Base-by-base conservation (phyloP, 305 asterid genomes). In the Solanum hybrid region DNA sequence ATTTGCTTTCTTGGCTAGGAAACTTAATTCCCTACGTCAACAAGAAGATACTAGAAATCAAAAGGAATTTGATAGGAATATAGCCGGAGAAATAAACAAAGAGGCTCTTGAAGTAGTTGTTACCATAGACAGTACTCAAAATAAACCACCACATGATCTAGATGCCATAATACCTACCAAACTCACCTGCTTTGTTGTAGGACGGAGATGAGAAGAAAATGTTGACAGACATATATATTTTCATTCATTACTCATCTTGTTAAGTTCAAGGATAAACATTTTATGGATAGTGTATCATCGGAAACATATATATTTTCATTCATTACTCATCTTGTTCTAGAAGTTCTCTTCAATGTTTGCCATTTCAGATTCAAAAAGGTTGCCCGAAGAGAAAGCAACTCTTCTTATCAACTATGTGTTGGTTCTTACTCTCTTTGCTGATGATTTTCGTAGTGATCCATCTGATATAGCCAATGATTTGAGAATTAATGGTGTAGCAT, bases 241-340 rank as follows among this genome's bases (percentile, higher is more conserved):
- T 94, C 99, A 2, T 97, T 93, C 89, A 94, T 97, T 66, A 94
- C 96, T 31, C 98, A 96, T 92, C 98, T 97, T 86, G 92, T 96
- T 91, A 94, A 91, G 89, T 97, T 93, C 93, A 96, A 95, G 93
- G 99, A 97, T 82, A 93, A 66, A 86, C 96, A 94, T 94, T 98
- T 1, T 38, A 93, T 95, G 96, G 98, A 95, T 22, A 96, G 96
- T 4, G 90, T 94, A 66, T 92, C 94, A 31, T 91, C 98, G 22
- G 92, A 96, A 66, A 94, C 60, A 45, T 45, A 45, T 45, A 45
- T 45, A 94, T 91, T 72, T 81, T 88, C 99, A 96, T 86, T 95
- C 80, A 99, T 98, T 4, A 84, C 86, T 45, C 82, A 95, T 95
- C 89, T 92, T 96, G 64, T 73, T 64, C 79, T 98, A 93, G 91